Base-by-base conservation (phyloP, 2,329 filamentous ascomycete genomes). In the Xylariaceae sp. region DNA sequence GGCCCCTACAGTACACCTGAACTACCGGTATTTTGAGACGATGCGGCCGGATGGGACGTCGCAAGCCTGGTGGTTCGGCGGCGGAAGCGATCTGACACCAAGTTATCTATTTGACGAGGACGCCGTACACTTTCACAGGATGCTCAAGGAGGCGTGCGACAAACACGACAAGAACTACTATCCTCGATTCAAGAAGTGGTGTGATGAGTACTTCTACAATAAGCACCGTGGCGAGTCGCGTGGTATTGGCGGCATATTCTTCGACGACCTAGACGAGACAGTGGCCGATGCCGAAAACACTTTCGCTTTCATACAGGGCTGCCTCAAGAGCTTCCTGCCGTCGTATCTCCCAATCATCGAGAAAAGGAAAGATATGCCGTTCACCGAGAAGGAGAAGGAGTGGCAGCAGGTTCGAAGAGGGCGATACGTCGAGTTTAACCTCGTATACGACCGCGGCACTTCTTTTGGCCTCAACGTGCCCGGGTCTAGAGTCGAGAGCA, bases 11-110 rank as follows among this genome's bases (percentile, higher is more conserved):
- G 94, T 99, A 16, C 94, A 99, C 71, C 80, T 99, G 63, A 99
- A 99, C 77, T 97, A 97, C 78, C 85, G 94, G 53, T 99, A 99
- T 74, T 99, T 99, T 68, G 94, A 99, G 76, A 99, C 94, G 1
- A 88, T 89, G 56, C 88, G 92, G 65, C 82, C 87, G 8, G 87
- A 92, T 64, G 90, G 88, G 41, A 87, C 79, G 61, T 86, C 79
- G 49, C 90, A 92, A 60, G 87, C 91, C 7, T 99, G 94, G 92
- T 99, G 94, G 94, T 99, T 96, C 66, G 94, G 94, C 60, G 94
- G 94, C 47, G 94, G 94, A 53, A 92, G 89, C 49, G 94, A 99
- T 72, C 74, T 99, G 62, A 99, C 94, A 12, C 94, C 94, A 0
- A 85, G 81, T 37, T 99, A 97, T 70, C 82, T 99, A 30, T 97